phyloP scores from a whole-genome alignment of 192 early-diverging fungal species.

The Podila horticola region DNA sequence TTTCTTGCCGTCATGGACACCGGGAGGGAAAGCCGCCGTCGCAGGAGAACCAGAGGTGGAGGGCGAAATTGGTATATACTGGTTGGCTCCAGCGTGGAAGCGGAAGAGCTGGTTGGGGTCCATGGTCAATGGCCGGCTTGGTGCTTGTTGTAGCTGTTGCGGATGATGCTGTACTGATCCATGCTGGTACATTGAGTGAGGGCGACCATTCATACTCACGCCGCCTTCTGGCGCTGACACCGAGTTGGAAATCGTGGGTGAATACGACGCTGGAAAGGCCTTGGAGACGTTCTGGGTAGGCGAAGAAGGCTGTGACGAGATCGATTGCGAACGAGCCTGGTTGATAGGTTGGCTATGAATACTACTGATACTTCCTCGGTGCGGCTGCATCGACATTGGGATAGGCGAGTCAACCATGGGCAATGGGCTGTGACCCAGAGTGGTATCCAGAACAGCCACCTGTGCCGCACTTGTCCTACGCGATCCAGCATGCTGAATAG shows the following conservation, averaged over 20 bases:
- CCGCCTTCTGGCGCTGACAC: slow-evolving; percentile 2
- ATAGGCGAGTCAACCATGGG: slow-evolving; percentile 37
- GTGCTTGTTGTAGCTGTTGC: not conserved
- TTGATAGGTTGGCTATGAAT: slow-evolving; percentile 27
- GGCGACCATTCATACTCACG: slow-evolving; percentile 6
- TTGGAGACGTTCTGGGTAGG: slow-evolving; percentile 27
- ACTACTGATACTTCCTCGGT: slow-evolving; percentile 45
- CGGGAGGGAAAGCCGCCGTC: slow-evolving; percentile 3
- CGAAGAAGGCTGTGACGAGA: slow-evolving; percentile 39
- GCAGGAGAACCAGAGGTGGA: slow-evolving; percentile 17
- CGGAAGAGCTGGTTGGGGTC: slow-evolving; percentile 44
- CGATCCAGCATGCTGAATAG: slow-evolving; percentile 6
- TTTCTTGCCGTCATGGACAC: slow-evolving; percentile 28
- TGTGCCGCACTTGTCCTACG: slow-evolving; percentile 23
- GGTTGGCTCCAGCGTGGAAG: slow-evolving; percentile 34
- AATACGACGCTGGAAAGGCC: slow-evolving; percentile 42
- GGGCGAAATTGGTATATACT: slow-evolving; percentile 49
- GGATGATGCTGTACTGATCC: slow-evolving; percentile 9
- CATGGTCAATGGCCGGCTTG: slow-evolving; percentile 35
- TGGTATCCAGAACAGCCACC: slow-evolving; percentile 6
- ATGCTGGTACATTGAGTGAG: slow-evolving; percentile 33
- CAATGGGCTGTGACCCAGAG: slow-evolving; percentile 21
- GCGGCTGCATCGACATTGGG: slow-evolving; percentile 20
- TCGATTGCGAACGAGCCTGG: slow-evolving; percentile 13
- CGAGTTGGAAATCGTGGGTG: slow-evolving; percentile 34